Conservation (phyloP, 228 moss, liverwort and hornwort genomes). For the Sphagnum fallax region DNA sequence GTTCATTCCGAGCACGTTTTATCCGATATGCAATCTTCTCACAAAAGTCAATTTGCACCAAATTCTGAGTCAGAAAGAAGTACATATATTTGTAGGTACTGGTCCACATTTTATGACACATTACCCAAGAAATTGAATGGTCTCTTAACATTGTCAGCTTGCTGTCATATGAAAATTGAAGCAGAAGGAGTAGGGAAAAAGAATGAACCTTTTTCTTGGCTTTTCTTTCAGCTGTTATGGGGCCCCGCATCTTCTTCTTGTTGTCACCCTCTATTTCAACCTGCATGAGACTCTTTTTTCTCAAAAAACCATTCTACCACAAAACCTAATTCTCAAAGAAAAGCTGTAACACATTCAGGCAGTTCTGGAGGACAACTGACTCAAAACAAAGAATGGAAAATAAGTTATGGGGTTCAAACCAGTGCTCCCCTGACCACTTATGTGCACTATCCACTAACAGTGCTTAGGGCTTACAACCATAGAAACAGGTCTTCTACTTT, state of each 20-base stretch:
- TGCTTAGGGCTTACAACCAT: too few relatives aligned
- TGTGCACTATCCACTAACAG: too few relatives aligned
- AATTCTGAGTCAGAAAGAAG: too few relatives aligned
- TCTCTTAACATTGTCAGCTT: too few relatives aligned
- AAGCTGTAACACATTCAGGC: neutral
- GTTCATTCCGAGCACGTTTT: constrained; percentile 64
- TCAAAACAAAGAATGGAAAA: neutral
- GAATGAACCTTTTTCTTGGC: constrained; percentile 39
- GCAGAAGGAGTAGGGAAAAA: neutral
- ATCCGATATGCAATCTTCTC: constrained; percentile 41
- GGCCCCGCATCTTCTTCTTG: constrained; percentile 50
- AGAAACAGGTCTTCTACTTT: too few relatives aligned
- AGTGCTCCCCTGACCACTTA: too few relatives aligned
- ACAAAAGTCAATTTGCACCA: neutral
- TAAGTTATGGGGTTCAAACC: too few relatives aligned
- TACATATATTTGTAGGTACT: too few relatives aligned
- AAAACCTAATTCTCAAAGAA: neutral
- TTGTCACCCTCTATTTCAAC: constrained; percentile 45
- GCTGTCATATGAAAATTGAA: too few relatives aligned
- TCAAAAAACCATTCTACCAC: neutral
- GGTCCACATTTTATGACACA: too few relatives aligned
- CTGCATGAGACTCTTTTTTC: constrained; percentile 16
- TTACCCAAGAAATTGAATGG: too few relatives aligned
- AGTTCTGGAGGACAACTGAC: neutral
- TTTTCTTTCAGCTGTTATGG: constrained; percentile 57